Evolutionary conservation across 2,329 filamentous ascomycete species (phyloP), one percentile per base, ranked within the genome.

Genomic region (Penicillium occitanis): DNA sequence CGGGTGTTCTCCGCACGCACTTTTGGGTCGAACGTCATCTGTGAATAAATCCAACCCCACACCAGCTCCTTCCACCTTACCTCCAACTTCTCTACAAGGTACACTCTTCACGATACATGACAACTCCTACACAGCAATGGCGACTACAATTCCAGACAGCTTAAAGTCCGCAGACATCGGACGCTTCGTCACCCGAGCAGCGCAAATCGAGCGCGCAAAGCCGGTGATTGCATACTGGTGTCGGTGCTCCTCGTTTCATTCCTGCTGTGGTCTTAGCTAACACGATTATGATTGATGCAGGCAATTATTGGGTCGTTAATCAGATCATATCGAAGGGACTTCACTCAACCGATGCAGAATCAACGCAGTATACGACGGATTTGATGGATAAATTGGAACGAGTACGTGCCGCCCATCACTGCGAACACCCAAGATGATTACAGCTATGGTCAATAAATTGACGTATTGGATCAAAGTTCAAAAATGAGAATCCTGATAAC

Each of bases 191-290:
- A 86, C 89, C 64, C 88, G 94, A 73, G 94, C 92, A 40, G 86
- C 87, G 42, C 94, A 99, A 81, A 86, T 99, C 59, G 91, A 94
- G 76, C 86, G 86, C 67, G 87, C 89, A 74, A 95, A 94, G 79
- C 95, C 95, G 8, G 91, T 95, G 67, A 86, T 98, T 71, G 86
- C 93, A 69, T 99, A 98, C 79, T 98, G 94, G 93, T 95, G 94
- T 96, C 85, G 75, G 90, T 85, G 48, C 14, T 53, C 46, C 17
- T 37, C 30, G 5, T 35, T 40, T 22, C n/a, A 19, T 17, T 25
- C 11, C n/a, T 19, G n/a, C 5, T 42, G 46, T 13, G 11, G 25
- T 25, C 25, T 58, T 19, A 6, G 48, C 57, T 66, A 40, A 61
- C 33, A 35, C n/a, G 35, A 3, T 8, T 14, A 33, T 33, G 7